phyloP scores from a whole-genome alignment of 139 green algal species.

The Picochlorum sp. region DNA sequence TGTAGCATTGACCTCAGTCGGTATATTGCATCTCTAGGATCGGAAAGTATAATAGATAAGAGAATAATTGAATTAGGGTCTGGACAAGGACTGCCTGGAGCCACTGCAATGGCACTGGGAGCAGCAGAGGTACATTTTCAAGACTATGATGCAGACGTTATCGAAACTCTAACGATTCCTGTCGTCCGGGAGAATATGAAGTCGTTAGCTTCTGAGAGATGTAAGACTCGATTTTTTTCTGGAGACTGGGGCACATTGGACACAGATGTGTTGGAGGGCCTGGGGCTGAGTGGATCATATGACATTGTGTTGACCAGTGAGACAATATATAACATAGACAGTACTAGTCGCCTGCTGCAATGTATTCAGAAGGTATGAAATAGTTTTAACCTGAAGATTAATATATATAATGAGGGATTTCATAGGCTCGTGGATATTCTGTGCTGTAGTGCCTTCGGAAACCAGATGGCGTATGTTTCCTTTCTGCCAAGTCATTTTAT shows the following conservation, averaged over 20 bases:
- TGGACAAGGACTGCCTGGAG: constrained; percentile 81
- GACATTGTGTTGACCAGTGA: constrained; percentile 77
- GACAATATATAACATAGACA: constrained; percentile 66
- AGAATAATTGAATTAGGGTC: constrained; percentile 83
- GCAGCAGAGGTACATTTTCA: constrained; percentile 30
- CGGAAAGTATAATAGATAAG: constrained; percentile 31
- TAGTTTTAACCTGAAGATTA: neutral
- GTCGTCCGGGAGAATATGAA: neutral
- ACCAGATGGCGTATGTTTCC: constrained; percentile 51
- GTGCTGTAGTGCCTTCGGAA: constrained; percentile 13
- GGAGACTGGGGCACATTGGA: constrained; percentile 56
- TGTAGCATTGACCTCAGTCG: constrained; percentile 65
- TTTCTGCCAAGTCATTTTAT: constrained; percentile 91
- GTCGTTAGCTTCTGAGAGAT: neutral
- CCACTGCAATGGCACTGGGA: constrained; percentile 54
- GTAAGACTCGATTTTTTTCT: constrained; percentile 36
- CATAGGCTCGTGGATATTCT: neutral
- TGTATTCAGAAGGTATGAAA: constrained; percentile 57
- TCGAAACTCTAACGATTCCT: constrained; percentile 9
- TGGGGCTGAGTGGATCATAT: constrained; percentile 36
- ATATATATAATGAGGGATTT: neutral
- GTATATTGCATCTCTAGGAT: constrained; percentile 32
- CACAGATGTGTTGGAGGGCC: constrained; percentile 20
- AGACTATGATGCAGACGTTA: constrained; percentile 9
- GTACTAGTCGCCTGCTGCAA: constrained; percentile 42